A percentile compares a stretch with the other conserved stretches of the same genome.
Conservation (phyloP, 2,329 filamentous ascomycete genomes). For the Capronia coronata region DNA sequence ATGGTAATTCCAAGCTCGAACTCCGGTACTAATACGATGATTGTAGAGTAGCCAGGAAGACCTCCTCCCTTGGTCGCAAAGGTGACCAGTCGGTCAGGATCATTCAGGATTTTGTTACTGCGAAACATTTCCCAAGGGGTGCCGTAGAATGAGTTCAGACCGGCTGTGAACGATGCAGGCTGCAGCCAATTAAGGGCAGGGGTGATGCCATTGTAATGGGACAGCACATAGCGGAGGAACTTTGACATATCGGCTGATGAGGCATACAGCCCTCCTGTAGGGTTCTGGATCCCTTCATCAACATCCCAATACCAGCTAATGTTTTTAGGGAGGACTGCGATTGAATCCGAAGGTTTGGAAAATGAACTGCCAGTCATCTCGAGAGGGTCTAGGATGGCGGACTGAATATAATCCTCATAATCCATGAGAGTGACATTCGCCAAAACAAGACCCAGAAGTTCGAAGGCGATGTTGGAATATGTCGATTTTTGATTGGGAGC, state of each 20-base stretch:
- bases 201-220: slow-evolving; percentile 38
- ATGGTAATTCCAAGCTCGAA: slow-evolving; percentile 47
- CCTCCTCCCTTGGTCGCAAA: slow-evolving; percentile 44
- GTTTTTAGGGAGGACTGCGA: slow-evolving; percentile 26
- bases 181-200: slow-evolving; percentile 41
- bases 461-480: slow-evolving; percentile 31
- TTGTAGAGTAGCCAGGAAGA: slow-evolving; percentile 39
- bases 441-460: slow-evolving; percentile 30
- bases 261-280: slow-evolving; percentile 42
- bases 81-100: slow-evolving; percentile 36
- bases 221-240: slow-evolving; percentile 40
- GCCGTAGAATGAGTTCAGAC: slow-evolving; percentile 39
- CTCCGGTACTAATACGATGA: slow-evolving; percentile 39
- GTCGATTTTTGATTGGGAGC: slow-evolving; percentile 28
- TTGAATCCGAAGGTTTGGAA: slow-evolving; percentile 18
- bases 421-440: slow-evolving; percentile 28
- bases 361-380: slow-evolving; percentile 21
- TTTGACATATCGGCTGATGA: slow-evolving; percentile 39
- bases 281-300: slow-evolving; percentile 38
- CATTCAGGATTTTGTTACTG: slow-evolving; percentile 36
- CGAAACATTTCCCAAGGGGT: slow-evolving; percentile 46
- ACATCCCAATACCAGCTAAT: slow-evolving; percentile 36
- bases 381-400: slow-evolving; percentile 23
- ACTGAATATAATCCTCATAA: slow-evolving; percentile 28
- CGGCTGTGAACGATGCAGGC: slow-evolving; percentile 35